Percentiles rank a stretch among this genome's conserved stretches.
Evolutionary conservation across 352 stramenopile genomes (phyloP).

Genomic region (Pythium diclinum): DNA sequence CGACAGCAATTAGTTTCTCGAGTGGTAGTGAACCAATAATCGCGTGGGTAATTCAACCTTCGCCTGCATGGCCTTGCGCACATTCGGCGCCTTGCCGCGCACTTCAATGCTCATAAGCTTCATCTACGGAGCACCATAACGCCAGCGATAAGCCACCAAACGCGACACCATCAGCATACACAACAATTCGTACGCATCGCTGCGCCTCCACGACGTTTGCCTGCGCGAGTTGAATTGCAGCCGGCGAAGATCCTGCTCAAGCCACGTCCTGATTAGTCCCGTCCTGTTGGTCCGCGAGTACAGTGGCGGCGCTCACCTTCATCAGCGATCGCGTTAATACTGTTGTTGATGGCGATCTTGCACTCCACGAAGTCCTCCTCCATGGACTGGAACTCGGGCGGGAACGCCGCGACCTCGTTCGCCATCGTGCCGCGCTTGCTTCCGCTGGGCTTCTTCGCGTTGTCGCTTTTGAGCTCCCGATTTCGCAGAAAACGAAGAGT

Average conservation of each 20-base stretch:
- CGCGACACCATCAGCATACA: not conserved
- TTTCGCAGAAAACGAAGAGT: conserved; percentile 8
- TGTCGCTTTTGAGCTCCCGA: not conserved
- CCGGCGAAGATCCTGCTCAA: conserved; percentile 29
- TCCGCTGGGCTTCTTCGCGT: not conserved
- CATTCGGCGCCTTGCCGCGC: conserved; percentile 48
- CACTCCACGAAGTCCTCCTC: conserved; percentile 80
- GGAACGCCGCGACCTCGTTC: conserved; percentile 34
- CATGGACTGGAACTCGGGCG: conserved; percentile 57
- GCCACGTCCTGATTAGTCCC: not conserved
- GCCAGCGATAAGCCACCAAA: not conserved
- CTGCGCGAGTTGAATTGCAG: conserved; percentile 52
- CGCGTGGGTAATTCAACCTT: conserved; percentile 34
- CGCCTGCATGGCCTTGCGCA: conserved; percentile 70
- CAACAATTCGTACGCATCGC: conserved; percentile 44
- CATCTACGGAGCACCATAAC: conserved; percentile 36
- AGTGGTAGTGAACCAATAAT: not conserved
- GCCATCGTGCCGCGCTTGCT: conserved; percentile 20
- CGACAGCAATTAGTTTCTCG: not conserved
- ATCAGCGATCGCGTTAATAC: conserved; percentile 59
- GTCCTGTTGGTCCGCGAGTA: not conserved
- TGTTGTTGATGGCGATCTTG: conserved; percentile 84
- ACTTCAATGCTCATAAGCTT: conserved; percentile 82
- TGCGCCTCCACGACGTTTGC: conserved; percentile 68
- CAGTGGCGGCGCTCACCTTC: conserved; percentile 29